phyloP scores from a whole-genome alignment of 306 rosid species.

The Trifolium dubium region DNA sequence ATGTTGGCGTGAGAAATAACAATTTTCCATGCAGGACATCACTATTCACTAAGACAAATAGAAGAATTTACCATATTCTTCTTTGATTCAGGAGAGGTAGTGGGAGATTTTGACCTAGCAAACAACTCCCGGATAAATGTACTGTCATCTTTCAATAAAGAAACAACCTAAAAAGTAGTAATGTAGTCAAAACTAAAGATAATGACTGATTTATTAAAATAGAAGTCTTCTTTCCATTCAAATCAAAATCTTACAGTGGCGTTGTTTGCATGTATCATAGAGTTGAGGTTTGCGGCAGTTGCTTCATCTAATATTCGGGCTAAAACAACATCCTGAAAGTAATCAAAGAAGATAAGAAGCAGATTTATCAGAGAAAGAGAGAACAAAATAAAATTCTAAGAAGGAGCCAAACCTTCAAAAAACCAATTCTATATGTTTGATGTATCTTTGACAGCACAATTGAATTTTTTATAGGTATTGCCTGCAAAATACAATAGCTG shows the following conservation, averaged over 20 bases:
- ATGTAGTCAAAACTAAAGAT: slow-evolving; percentile 34
- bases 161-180: slow-evolving; percentile 71
- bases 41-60: slow-evolving; percentile 11
- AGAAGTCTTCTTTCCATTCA: slow-evolving; percentile 13
- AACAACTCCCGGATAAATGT: slow-evolving; percentile 89
- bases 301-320: slow-evolving; percentile 88
- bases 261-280: slow-evolving; percentile 82
- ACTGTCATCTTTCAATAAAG: slow-evolving; percentile 82
- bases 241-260: slow-evolving; percentile 64
- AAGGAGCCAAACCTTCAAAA: slow-evolving; percentile 70
- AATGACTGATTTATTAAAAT: slow-evolving; percentile 25
- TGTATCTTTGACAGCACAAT: slow-evolving; percentile 84
- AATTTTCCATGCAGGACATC: slow-evolving; percentile 4
- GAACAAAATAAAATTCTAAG: slow-evolving; percentile 17
- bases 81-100: slow-evolving; percentile 73
- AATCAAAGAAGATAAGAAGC: slow-evolving; percentile 43
- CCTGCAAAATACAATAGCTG: slow-evolving; percentile 56
- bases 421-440: slow-evolving; percentile 92
- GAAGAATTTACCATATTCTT: slow-evolving; percentile 69
- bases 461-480: slow-evolving; percentile 81
- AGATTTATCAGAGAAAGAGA: background rate
- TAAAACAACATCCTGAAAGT: slow-evolving; percentile 84
- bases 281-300: slow-evolving; percentile 76
- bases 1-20: slow-evolving; percentile 26
- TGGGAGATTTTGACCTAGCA: slow-evolving; percentile 68